These are phyloP conservation scores for Nothophytophthora sp. DNA, from an alignment of 352 stramenopile genomes.

Conservation along the genomic window DNA sequence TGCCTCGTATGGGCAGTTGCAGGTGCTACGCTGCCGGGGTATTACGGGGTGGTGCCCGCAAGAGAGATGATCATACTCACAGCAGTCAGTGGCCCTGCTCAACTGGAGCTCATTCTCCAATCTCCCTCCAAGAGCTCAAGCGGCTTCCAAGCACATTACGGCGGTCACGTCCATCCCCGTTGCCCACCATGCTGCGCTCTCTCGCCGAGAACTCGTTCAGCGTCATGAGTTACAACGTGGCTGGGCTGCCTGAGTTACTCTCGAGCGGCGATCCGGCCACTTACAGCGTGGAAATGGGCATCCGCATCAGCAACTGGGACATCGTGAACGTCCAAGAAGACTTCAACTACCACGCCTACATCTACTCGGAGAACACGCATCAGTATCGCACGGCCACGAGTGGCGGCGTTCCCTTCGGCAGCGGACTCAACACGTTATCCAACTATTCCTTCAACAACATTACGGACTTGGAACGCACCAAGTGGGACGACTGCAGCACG, in stretches of 20 bases:
- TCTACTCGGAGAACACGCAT: slow-evolving; percentile 45
- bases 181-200: slow-evolving; percentile 23
- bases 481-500: slow-evolving; percentile 46
- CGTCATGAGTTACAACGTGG: slow-evolving; percentile 49
- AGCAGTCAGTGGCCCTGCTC: no score
- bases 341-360: slow-evolving; percentile 45
- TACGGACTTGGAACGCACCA: slow-evolving; percentile 40
- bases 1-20: no score
- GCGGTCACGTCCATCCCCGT: no score
- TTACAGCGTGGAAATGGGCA: slow-evolving; percentile 51
- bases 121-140: slow-evolving; percentile 5
- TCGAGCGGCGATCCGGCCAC: slow-evolving; percentile 43
- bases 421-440: slow-evolving; percentile 48
- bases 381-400: slow-evolving; percentile 41
- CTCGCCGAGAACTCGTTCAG: slow-evolving; percentile 42
- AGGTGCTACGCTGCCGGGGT: no score
- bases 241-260: slow-evolving; percentile 39
- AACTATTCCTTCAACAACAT: slow-evolving; percentile 47
- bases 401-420: slow-evolving; percentile 39
- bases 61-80: no score
- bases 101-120: slow-evolving; percentile 9
- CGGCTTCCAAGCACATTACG: not conserved
- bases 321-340: slow-evolving; percentile 43
- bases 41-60: no score
- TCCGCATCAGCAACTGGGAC: slow-evolving; percentile 36